Conservation (phyloP, 805 yeast species). For the Metschnikowia colocasiae region DNA sequence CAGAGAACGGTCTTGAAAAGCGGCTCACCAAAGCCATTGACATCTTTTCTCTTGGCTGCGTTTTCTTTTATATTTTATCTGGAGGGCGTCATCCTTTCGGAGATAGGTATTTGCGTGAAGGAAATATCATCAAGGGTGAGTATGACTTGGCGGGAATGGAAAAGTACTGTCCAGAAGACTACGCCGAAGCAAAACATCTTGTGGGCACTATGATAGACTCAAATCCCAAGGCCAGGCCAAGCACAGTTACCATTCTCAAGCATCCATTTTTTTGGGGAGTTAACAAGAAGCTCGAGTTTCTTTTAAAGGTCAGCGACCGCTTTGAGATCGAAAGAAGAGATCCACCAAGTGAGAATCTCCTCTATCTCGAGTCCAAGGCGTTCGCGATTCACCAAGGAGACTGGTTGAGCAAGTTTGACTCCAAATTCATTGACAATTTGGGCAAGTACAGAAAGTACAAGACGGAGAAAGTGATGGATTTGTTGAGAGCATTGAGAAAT, state of each 20-base stretch:
- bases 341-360: conserved; percentile 63
- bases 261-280: conserved; percentile 90
- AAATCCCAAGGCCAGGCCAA: conserved; percentile 70
- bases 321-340: conserved; percentile 82
- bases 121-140: conserved; percentile 72
- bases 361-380: conserved; percentile 50
- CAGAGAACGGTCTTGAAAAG: conserved; percentile 41
- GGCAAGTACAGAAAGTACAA: conserved; percentile 91
- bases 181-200: conserved; percentile 67
- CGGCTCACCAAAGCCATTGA: conserved; percentile 87
- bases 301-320: conserved; percentile 84
- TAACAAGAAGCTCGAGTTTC: conserved; percentile 73
- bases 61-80: conserved; percentile 79
- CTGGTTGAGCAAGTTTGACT: conserved; percentile 76
- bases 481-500: conserved; percentile 84
- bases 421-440: conserved; percentile 71
- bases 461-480: conserved; percentile 72
- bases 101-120: conserved; percentile 82
- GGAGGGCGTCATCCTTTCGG: conserved; percentile 94
- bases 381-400: conserved; percentile 46
- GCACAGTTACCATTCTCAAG: conserved; percentile 58
- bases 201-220: conserved; percentile 66
- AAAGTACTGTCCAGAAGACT: conserved; percentile 37
- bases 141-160: conserved; percentile 50
- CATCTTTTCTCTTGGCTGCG: conserved; percentile 92